phyloP scores from a whole-genome alignment of 495 filamentous ascomycete genomes.

The Penicillium ochrochloron region DNA sequence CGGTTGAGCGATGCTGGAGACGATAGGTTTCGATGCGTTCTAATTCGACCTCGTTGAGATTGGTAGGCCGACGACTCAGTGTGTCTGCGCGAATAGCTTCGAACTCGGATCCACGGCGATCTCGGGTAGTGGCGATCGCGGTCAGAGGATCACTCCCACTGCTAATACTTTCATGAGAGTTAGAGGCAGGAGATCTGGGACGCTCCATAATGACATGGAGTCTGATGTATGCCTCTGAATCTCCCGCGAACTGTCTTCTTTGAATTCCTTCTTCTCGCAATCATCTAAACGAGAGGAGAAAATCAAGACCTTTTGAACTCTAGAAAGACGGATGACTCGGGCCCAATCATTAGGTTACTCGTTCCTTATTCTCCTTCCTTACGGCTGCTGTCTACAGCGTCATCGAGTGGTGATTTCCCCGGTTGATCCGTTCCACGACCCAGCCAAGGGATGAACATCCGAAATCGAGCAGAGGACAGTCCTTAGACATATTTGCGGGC shows the following conservation, averaged over 20 bases:
- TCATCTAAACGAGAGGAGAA: neutral
- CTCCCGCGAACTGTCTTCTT: neutral
- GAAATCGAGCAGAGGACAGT: neutral
- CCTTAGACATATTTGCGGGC: neutral
- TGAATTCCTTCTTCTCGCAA: neutral
- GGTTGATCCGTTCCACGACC: slow-evolving; percentile 18
- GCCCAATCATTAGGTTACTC: neutral
- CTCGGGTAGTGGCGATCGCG: slow-evolving; percentile 2
- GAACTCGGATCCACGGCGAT: slow-evolving; percentile 11
- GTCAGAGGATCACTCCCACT: slow-evolving; percentile 22
- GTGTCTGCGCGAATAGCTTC: slow-evolving; percentile 10
- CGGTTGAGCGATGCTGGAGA: slow-evolving; percentile 40
- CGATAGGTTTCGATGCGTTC: slow-evolving; percentile 42
- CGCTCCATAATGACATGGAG: slow-evolving; percentile 17
- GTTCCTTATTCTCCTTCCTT: neutral
- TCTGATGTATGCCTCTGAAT: neutral
- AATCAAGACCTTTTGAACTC: neutral
- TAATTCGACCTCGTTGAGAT: slow-evolving; percentile 33
- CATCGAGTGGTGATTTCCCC: slow-evolving; percentile 21
- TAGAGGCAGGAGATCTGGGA: slow-evolving; percentile 6
- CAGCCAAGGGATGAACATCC: slow-evolving; percentile 1
- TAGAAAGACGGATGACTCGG: neutral
- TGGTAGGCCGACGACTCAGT: slow-evolving; percentile 32
- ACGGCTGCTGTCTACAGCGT: slow-evolving; percentile 15
- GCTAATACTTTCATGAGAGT: neutral